Evolutionary conservation across 2,329 filamentous ascomycete genomes (phyloP).

Genomic region (Leptosphaerulina australis): DNA sequence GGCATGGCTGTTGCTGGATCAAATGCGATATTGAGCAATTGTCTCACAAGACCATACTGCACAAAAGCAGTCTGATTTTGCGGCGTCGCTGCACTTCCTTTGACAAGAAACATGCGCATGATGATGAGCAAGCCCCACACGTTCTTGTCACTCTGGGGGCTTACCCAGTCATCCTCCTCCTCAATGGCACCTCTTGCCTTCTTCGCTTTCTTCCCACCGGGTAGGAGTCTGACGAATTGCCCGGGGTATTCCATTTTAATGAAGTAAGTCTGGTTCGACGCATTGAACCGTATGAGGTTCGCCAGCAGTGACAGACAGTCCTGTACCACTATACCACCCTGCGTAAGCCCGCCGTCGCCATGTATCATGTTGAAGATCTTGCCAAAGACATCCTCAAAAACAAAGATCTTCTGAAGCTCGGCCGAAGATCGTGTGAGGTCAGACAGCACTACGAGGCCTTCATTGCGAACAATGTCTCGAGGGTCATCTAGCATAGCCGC

Average conservation of each 20-base stretch:
- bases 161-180: slow-evolving; percentile 74
- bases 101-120: slow-evolving; percentile 81
- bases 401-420: slow-evolving; percentile 93
- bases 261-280: slow-evolving; percentile 92
- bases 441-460: slow-evolving; percentile 82
- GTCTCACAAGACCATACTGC: slow-evolving; percentile 78
- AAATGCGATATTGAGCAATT: slow-evolving; percentile 84
- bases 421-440: slow-evolving; percentile 84
- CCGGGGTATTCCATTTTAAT: slow-evolving; percentile 84
- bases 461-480: slow-evolving; percentile 84
- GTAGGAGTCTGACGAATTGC: slow-evolving; percentile 72
- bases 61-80: slow-evolving; percentile 88
- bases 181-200: slow-evolving; percentile 59
- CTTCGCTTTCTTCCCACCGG: slow-evolving; percentile 62
- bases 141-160: slow-evolving; percentile 83
- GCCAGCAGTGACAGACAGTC: slow-evolving; percentile 90
- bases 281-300: slow-evolving; percentile 84
- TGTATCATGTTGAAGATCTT: slow-evolving; percentile 82
- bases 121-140: slow-evolving; percentile 88
- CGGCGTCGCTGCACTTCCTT: slow-evolving; percentile 77
- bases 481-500: slow-evolving; percentile 83
- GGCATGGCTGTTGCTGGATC: slow-evolving; percentile 71
- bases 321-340: slow-evolving; percentile 86
- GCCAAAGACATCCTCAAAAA: slow-evolving; percentile 93
- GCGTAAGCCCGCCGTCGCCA: slow-evolving; percentile 77